Conservation (phyloP, 441 rosid species). For the Syzygium syzygioides region DNA sequence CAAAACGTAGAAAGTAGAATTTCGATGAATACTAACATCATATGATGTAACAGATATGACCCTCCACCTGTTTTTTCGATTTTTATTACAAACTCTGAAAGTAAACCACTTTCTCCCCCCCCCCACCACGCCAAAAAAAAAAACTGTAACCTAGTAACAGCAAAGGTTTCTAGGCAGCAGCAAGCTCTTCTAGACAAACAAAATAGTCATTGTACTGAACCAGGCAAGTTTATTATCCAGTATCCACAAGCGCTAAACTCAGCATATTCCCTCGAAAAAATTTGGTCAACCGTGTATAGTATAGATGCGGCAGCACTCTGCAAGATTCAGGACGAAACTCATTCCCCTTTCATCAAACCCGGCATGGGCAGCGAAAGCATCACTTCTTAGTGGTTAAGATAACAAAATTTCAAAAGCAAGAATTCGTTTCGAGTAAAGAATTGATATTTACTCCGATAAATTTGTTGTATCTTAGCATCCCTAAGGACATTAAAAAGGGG, state of each 20-base stretch:
- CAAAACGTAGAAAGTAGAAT: not conserved
- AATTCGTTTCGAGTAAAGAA: not conserved
- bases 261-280: not conserved
- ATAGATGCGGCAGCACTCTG: not conserved
- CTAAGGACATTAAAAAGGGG: not conserved
- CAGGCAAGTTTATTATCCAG: not conserved
- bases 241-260: not conserved
- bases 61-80: not conserved
- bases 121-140: not conserved
- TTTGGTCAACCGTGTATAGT: not conserved
- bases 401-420: not conserved
- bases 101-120: not conserved
- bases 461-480: not conserved
- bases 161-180: not conserved
- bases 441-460: not conserved
- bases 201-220: not conserved
- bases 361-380: not conserved
- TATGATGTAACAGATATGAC: not conserved
- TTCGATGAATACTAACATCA: not conserved
- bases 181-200: not conserved
- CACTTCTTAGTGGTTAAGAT: not conserved
- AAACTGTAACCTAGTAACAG: not conserved
- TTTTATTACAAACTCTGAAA: not conserved
- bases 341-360: not conserved
- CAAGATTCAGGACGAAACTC: not conserved